Base-by-base conservation (phyloP, 192 early-diverging fungal species). In the Entomortierella beljakovae region DNA sequence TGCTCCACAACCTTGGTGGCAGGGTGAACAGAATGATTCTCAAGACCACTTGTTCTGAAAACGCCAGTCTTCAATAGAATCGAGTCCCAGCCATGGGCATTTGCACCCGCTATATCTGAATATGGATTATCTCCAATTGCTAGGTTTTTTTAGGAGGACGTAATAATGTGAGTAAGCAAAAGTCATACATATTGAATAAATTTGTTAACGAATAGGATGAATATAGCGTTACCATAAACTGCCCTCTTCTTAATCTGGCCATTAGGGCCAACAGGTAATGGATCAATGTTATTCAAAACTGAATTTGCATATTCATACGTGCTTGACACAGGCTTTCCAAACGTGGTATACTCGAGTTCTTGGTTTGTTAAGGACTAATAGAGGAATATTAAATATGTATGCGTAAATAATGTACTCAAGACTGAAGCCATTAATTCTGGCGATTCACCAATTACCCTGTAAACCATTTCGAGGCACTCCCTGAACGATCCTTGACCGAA, bases 401-500 rank as follows among this genome's bases (percentile, higher is more conserved):
- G n/a, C n/a, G n/a, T n/a, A n/a, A n/a, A n/a, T n/a, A n/a, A n/a
- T n/a, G n/a, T n/a, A n/a, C n/a, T n/a, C n/a, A n/a, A n/a, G n/a
- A n/a, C n/a, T n/a, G n/a, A n/a, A n/a, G n/a, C n/a, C n/a, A n/a
- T n/a, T n/a, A n/a, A n/a, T n/a, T n/a, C n/a, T n/a, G n/a, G n/a
- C n/a, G n/a, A n/a, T n/a, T n/a, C n/a, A n/a, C n/a, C n/a, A n/a
- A 5, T 23, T 46, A 81, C 85, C 33, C 87, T 43, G 79, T 90
- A 96, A 32, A 98, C 76, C 8, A 79, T 76, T 52, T 93, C 91
- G 20, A 98, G 73, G 16, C 89, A 86, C 10, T 85, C 71, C 40
- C 90, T 89, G 84, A 94, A 95, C 5, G 92, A 86, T 15, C 96
- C 95, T 82, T 98, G 96, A 20, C 85, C 95, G 61, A 94, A 92